These are phyloP conservation scores for Hirsutella minnesotensis DNA, from an alignment of 2,329 filamentous ascomycete genomes.

Conservation along the genomic window DNA sequence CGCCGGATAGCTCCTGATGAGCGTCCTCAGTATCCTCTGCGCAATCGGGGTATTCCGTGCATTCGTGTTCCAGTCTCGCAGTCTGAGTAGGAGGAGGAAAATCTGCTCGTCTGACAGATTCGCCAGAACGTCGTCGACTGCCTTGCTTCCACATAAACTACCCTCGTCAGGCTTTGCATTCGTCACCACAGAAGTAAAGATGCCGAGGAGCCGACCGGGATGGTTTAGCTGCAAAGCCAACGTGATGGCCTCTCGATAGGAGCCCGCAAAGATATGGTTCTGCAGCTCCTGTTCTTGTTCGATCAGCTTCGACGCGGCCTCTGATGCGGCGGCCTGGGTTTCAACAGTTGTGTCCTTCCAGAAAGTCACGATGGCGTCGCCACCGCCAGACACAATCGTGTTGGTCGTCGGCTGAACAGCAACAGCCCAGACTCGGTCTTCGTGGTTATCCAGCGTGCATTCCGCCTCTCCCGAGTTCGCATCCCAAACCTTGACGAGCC, in stretches of 20 bases:
- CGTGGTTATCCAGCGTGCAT: conserved; percentile 90
- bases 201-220: conserved; percentile 68
- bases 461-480: conserved; percentile 73
- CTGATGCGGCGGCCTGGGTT: conserved; percentile 63
- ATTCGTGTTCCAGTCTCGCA: conserved; percentile 97
- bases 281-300: conserved; percentile 92
- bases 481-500: conserved; percentile 94
- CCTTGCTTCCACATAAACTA: conserved; percentile 51
- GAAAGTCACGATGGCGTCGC: conserved; percentile 86
- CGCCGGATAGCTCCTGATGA: conserved; percentile 74
- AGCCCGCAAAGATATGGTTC: conserved; percentile 79
- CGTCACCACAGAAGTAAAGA: conserved; percentile 73
- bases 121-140: conserved; percentile 76
- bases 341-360: conserved; percentile 85
- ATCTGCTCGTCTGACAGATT: conserved; percentile 75
- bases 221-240: conserved; percentile 91
- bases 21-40: conserved; percentile 68
- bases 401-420: conserved; percentile 58
- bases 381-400: conserved; percentile 78
- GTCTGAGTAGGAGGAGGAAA: conserved; percentile 64
- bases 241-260: conserved; percentile 86
- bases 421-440: conserved; percentile 88
- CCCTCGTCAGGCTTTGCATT: conserved; percentile 45
- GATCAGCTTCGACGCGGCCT: conserved; percentile 65
- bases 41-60: conserved; percentile 75